Evolutionary conservation across 106 monocot species (phyloP).

Genomic region (Vanilla planifolia): DNA sequence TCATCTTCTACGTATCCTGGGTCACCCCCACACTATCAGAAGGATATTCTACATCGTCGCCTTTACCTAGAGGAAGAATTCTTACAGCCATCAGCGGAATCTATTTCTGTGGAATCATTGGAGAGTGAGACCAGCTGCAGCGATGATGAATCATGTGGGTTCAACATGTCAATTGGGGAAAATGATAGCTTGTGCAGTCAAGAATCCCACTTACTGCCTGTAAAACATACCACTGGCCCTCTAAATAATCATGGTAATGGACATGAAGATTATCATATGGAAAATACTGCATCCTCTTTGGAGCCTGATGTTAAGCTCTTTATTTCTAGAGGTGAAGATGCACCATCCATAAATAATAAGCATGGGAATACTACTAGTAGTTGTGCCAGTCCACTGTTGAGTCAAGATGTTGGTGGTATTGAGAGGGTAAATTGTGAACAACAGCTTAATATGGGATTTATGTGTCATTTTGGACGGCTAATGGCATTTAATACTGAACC

Average conservation of each 20-base stretch:
- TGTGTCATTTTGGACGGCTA: constrained; percentile 25
- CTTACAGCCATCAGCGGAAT: constrained; percentile 53
- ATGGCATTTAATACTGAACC: constrained; percentile 5
- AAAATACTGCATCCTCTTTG: background rate
- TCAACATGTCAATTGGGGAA: constrained; percentile 29
- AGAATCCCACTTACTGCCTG: constrained; percentile 5
- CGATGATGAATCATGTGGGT: constrained; percentile 55
- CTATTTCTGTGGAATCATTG: constrained; percentile 41
- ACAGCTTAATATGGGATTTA: constrained; percentile 37
- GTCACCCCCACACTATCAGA: constrained; percentile 73
- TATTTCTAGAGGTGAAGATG: constrained; percentile 7
- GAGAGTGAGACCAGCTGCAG: constrained; percentile 74
- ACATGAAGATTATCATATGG: constrained; percentile 4
- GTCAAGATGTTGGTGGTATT: constrained; percentile 9
- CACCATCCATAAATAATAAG: background rate
- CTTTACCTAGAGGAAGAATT: constrained; percentile 71
- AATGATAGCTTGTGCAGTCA: constrained; percentile 20
- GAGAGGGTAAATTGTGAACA: constrained; percentile 23
- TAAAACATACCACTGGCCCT: constrained; percentile 6
- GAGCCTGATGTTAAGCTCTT: constrained; percentile 2
- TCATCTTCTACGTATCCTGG: constrained; percentile 22
- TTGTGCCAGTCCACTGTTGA: constrained; percentile 1
- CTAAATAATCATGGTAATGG: constrained; percentile 13
- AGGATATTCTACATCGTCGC: constrained; percentile 67
- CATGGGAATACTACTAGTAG: background rate